Evolutionary conservation across 2,329 filamentous ascomycete species (phyloP).

Genomic region (Cytospora piceae): DNA sequence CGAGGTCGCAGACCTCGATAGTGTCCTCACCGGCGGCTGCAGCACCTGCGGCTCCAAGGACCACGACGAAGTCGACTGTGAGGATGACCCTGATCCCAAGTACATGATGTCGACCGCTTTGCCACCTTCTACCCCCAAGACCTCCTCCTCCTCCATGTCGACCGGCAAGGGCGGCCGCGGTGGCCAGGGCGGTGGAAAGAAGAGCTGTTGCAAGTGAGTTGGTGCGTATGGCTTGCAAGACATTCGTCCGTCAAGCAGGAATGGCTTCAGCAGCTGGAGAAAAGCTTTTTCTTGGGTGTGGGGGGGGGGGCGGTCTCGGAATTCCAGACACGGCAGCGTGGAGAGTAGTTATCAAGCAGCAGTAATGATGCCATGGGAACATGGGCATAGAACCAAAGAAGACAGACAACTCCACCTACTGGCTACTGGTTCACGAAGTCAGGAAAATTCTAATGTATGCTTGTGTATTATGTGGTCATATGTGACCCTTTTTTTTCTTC

Average conservation of each 20-base stretch:
- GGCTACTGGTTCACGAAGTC: background rate
- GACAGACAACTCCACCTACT: too few species aligned
- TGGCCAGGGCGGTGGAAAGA: background rate
- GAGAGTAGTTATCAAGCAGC: background rate
- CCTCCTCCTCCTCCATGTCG: background rate
- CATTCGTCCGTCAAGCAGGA: background rate
- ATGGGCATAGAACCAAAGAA: too few species aligned
- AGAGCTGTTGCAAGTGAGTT: background rate
- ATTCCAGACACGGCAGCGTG: background rate
- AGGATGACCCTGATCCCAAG: background rate
- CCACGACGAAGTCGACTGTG: conserved; percentile 6
- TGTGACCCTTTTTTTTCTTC: background rate
- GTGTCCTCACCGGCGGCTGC: background rate
- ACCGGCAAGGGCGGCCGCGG: too few species aligned
- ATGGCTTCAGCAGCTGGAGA: background rate
- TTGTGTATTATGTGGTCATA: background rate
- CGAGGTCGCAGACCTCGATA: background rate
- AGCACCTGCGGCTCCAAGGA: conserved; percentile 6
- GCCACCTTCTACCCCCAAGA: background rate
- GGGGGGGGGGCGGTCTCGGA: background rate
- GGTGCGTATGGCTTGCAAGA: background rate
- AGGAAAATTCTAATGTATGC: background rate
- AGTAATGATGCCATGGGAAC: background rate
- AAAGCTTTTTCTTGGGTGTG: background rate
- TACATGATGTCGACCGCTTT: conserved; percentile 11